Evolutionary conservation across 805 yeast species (phyloP).

Genomic region (Cephaloascus albidus): DNA sequence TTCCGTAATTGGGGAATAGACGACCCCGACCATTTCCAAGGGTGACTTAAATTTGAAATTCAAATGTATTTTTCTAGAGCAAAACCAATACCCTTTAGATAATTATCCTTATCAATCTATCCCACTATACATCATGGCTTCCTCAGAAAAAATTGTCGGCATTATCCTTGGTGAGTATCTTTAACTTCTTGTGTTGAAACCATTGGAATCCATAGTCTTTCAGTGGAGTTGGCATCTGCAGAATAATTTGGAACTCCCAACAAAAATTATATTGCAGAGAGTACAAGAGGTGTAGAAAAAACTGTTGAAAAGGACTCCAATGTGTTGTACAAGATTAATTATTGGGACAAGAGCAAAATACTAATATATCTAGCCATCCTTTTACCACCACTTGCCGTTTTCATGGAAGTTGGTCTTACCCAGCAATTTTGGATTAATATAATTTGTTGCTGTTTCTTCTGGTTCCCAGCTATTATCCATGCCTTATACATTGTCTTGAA

Average conservation of each 20-base stretch:
- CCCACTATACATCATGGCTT: slow-evolving; percentile 14
- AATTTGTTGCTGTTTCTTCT: slow-evolving; percentile 48
- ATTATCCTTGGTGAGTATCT: slow-evolving; percentile 20
- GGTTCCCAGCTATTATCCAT: slow-evolving; percentile 78
- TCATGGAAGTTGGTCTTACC: slow-evolving; percentile 58
- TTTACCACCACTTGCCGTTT: slow-evolving; percentile 73
- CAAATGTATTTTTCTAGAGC: no score
- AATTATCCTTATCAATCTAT: no score
- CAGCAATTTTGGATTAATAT: slow-evolving; percentile 57
- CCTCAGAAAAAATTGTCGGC: slow-evolving; percentile 31
- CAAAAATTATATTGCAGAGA: no score
- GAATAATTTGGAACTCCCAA: neutral
- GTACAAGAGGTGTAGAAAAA: neutral
- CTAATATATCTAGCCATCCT: slow-evolving; percentile 37
- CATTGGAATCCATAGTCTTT: no score
- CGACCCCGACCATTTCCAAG: no score
- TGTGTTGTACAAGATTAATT: neutral
- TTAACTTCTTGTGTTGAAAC: neutral
- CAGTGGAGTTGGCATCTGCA: no score
- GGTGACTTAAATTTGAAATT: no score
- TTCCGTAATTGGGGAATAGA: no score
- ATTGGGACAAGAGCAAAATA: slow-evolving; percentile 1
- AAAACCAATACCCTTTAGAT: no score
- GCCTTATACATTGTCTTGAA: slow-evolving; percentile 52
- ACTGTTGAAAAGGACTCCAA: neutral